These are phyloP conservation scores for Pythium insidiosum DNA, from an alignment of 352 stramenopile genomes.

Conservation along the genomic window DNA sequence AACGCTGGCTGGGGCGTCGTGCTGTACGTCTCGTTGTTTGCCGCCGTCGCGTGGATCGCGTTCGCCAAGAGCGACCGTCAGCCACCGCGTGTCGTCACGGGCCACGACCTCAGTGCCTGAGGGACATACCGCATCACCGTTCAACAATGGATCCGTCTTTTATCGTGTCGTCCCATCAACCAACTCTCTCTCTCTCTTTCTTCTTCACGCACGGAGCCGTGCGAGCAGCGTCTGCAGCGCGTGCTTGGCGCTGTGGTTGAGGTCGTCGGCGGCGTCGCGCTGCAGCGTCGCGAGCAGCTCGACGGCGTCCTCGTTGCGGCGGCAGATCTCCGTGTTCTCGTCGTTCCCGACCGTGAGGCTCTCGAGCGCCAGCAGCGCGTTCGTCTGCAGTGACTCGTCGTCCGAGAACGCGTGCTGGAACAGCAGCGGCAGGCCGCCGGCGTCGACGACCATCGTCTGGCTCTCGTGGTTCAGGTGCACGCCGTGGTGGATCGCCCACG, in stretches of 20 bases:
- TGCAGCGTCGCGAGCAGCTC: constrained; percentile 1
- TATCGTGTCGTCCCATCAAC: too few relatives aligned
- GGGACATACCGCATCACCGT: too few relatives aligned
- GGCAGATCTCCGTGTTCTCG: constrained; percentile 6
- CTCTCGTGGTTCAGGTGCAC: constrained; percentile 55
- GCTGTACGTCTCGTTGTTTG: too few relatives aligned
- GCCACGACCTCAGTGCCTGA: too few relatives aligned
- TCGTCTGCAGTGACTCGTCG: constrained; percentile 19
- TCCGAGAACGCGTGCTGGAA: constrained; percentile 38
- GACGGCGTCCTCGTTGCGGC: constrained; percentile 1
- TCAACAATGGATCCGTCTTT: too few relatives aligned
- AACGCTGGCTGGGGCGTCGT: too few relatives aligned
- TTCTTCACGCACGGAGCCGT: too few relatives aligned
- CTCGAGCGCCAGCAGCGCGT: constrained; percentile 57
- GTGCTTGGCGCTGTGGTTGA: too few relatives aligned
- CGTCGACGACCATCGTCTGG: constrained; percentile 47
- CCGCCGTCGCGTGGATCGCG: too few relatives aligned
- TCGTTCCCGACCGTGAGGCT: constrained; percentile 26
- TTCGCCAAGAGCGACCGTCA: too few relatives aligned
- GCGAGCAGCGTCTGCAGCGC: constrained; percentile 56
- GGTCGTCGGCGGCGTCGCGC: constrained; percentile 4
- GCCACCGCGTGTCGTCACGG: too few relatives aligned
- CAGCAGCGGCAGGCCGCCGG: constrained; percentile 49
- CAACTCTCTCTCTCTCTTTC: too few relatives aligned
- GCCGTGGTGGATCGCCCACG: constrained; percentile 68